phyloP scores from a whole-genome alignment of 176 grass and related monocot species.

The Hordeum marinum region DNA sequence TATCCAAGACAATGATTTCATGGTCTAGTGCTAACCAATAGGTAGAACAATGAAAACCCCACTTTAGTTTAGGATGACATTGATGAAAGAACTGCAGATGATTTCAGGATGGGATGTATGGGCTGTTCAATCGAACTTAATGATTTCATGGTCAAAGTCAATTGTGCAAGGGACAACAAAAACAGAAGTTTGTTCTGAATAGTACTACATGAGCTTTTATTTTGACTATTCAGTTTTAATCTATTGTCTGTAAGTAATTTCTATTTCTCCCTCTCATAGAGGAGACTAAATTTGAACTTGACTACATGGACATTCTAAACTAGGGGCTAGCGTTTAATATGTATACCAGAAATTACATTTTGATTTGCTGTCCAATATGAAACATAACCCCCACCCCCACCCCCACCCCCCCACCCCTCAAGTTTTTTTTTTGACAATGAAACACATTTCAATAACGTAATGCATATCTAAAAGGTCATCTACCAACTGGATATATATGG shows the following conservation, averaged over 20 bases:
- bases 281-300: not conserved
- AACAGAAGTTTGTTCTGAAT: not conserved
- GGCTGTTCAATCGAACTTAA: not conserved
- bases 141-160: not conserved
- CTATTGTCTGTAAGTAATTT: not conserved
- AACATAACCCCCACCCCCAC: too few relatives aligned
- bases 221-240: not conserved
- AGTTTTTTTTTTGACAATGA: too few relatives aligned
- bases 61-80: slow-evolving; percentile 12
- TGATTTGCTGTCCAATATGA: not conserved
- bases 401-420: too few relatives aligned
- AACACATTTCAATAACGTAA: not conserved
- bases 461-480: not conserved
- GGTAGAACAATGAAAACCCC: slow-evolving; percentile 6
- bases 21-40: slow-evolving; percentile 15
- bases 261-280: not conserved
- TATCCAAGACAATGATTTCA: not conserved
- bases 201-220: not conserved
- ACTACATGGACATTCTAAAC: not conserved
- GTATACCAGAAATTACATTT: not conserved
- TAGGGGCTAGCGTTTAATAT: not conserved
- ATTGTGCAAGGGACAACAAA: not conserved
- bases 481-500: not conserved
- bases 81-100: not conserved
- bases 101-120: not conserved